Evolutionary conservation across 345 rosid genomes (phyloP), one percentile per base, ranked within the genome.

Genomic region (Combretum micranthum): DNA sequence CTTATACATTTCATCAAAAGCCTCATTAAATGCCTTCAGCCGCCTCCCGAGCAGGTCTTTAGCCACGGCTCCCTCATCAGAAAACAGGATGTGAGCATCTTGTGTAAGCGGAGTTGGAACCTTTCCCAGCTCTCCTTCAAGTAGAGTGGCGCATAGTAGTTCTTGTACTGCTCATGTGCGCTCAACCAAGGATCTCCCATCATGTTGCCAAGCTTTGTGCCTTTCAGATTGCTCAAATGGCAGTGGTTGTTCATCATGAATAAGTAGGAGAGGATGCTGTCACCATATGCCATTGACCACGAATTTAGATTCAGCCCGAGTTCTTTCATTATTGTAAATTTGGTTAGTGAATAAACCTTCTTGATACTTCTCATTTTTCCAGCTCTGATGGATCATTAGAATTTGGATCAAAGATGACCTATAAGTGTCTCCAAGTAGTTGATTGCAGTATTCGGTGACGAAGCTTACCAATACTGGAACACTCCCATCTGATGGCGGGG

Each of bases 211-310:
- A 86, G 77, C 48, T 72, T 48, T 13, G 90, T 84, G 45, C 79
- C 87, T 67, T 66, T 65, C 65, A 92, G 70, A 19, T 63, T 54
- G 72, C 66, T 37, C 66, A 92, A 86, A 63, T 88, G 85, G 60
- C 64, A 39, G 57, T 86, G 96, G 62, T 84, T 92, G 57, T 86
- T 88, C 93, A 86, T 86, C 90, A 92, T 88, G 69, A 86, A 92
- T 61, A 92, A 65, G 69, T 72, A 86, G 52, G 90, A 83, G 25
- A 84, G 71, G 10, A 69, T 15, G 1, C 62, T 49, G 50, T 80
- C 77, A 13, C 62, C 48, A 48, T 72, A 76, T 26, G 77, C 59
- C 70, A 80, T 83, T 12, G 98, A 81, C 95, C 88, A 86, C 1
- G 78, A 57, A 64, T 92, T 96, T 37, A 88, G 49, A 56, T 88